Evolutionary conservation across 1,284 basidiomycete species (phyloP).

Genomic region (Fomes fomentarius): DNA sequence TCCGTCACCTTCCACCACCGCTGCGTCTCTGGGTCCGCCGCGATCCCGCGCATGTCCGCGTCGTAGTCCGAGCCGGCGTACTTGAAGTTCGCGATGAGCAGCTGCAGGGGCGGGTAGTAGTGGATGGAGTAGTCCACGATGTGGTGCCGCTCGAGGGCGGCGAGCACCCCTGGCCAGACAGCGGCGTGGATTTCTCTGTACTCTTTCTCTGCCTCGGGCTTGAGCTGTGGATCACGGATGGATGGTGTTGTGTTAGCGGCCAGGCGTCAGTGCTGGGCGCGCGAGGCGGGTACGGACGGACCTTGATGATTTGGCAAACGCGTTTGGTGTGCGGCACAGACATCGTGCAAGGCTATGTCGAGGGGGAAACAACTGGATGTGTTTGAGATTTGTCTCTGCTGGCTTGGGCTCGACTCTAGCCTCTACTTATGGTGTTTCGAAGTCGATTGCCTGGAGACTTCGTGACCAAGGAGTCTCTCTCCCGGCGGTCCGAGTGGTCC

Average conservation of each 20-base stretch:
- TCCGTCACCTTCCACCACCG: slow-evolving; percentile 82
- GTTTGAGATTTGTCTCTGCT: too few relatives aligned
- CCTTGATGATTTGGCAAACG: slow-evolving; percentile 77
- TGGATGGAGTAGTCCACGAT: slow-evolving; percentile 81
- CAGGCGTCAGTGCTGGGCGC: background rate
- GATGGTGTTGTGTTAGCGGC: slow-evolving; percentile 1
- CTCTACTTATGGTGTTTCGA: too few relatives aligned
- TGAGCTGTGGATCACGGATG: slow-evolving; percentile 47
- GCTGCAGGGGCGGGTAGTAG: slow-evolving; percentile 60
- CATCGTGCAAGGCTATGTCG: slow-evolving; percentile 25
- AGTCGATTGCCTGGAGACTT: background rate
- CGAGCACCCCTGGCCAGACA: slow-evolving; percentile 76
- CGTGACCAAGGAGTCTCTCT: slow-evolving; percentile 10
- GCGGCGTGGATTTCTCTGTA: slow-evolving; percentile 70
- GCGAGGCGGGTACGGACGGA: slow-evolving; percentile 28
- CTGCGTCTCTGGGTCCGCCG: slow-evolving; percentile 67
- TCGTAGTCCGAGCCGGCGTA: slow-evolving; percentile 66
- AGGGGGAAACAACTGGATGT: too few relatives aligned
- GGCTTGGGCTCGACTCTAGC: too few relatives aligned
- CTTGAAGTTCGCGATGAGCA: slow-evolving; percentile 75
- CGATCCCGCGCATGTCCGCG: slow-evolving; percentile 67
- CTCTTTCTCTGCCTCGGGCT: slow-evolving; percentile 62
- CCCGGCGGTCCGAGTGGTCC: slow-evolving; percentile 17
- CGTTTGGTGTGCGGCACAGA: slow-evolving; percentile 52
- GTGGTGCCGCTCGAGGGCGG: slow-evolving; percentile 66